phyloP scores from a whole-genome alignment of 257 asterid genomes.

The Cordia subcordata region DNA sequence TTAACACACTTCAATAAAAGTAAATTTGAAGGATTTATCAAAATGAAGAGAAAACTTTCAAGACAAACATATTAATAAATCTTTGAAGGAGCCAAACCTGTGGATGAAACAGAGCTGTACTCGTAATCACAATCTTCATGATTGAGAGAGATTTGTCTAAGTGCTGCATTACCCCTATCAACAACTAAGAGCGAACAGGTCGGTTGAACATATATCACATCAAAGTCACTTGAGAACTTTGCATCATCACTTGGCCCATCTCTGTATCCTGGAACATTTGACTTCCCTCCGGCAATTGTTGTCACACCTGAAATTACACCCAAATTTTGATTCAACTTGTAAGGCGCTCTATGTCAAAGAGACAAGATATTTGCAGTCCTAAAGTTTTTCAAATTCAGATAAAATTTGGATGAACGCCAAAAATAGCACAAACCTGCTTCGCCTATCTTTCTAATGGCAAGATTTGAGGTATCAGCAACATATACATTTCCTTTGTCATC shows the following conservation, averaged over 20 bases:
- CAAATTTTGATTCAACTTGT: conserved; percentile 12
- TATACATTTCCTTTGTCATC: conserved; percentile 95
- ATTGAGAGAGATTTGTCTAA: conserved; percentile 78
- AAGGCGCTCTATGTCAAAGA: background rate
- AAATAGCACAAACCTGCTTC: conserved; percentile 59
- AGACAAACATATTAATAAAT: background rate
- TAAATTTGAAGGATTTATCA: background rate
- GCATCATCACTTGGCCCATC: conserved; percentile 99
- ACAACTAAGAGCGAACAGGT: conserved; percentile 84
- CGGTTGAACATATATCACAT: conserved; percentile 69
- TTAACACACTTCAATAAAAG: background rate
- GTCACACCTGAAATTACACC: conserved; percentile 68
- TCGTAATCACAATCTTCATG: conserved; percentile 78
- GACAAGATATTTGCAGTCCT: background rate
- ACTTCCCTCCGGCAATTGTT: conserved; percentile 98
- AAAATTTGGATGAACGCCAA: conserved; percentile 2
- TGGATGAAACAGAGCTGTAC: conserved; percentile 55
- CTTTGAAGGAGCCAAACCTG: conserved; percentile 45
- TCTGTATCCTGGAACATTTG: conserved; percentile 81
- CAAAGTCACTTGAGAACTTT: conserved; percentile 85
- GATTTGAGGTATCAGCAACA: conserved; percentile 85
- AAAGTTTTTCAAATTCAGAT: background rate
- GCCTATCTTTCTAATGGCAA: conserved; percentile 95
- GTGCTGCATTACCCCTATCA: conserved; percentile 98
- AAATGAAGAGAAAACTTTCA: background rate